These are phyloP conservation scores for Syzygium aqueum DNA, from an alignment of 345 rosid species.

Conservation along the genomic window DNA sequence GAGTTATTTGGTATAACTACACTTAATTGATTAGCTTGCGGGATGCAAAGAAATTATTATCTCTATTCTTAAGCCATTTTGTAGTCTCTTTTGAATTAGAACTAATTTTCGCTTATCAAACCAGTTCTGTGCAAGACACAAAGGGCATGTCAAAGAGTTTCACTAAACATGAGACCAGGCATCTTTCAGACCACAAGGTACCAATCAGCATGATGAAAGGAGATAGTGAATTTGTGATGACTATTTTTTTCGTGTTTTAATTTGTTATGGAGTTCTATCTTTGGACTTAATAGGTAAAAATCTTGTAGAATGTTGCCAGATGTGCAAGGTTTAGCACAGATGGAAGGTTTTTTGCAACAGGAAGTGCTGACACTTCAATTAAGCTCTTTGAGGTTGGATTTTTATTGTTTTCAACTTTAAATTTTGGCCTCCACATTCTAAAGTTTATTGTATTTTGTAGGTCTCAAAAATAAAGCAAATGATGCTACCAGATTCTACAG, in stretches of 20 bases:
- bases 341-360: conserved; percentile 79
- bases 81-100: background rate
- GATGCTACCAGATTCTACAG: conserved; percentile 56
- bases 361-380: conserved; percentile 79
- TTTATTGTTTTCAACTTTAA: background rate
- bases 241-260: background rate
- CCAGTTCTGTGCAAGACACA: conserved; percentile 41
- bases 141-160: conserved; percentile 59
- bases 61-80: background rate
- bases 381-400: conserved; percentile 71
- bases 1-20: background rate
- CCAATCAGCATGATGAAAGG: background rate
- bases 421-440: background rate
- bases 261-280: background rate
- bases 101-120: background rate
- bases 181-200: conserved; percentile 81
- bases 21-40: background rate
- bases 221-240: background rate
- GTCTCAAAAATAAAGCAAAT: conserved; percentile 76
- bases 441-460: conserved; percentile 20
- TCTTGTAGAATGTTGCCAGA: conserved; percentile 63
- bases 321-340: conserved; percentile 88
- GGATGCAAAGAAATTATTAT: background rate
- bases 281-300: conserved; percentile 5
- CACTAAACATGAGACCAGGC: conserved; percentile 51